Base-by-base conservation (phyloP, 2,329 filamentous ascomycete genomes). In the Lachnum nothofagi region DNA sequence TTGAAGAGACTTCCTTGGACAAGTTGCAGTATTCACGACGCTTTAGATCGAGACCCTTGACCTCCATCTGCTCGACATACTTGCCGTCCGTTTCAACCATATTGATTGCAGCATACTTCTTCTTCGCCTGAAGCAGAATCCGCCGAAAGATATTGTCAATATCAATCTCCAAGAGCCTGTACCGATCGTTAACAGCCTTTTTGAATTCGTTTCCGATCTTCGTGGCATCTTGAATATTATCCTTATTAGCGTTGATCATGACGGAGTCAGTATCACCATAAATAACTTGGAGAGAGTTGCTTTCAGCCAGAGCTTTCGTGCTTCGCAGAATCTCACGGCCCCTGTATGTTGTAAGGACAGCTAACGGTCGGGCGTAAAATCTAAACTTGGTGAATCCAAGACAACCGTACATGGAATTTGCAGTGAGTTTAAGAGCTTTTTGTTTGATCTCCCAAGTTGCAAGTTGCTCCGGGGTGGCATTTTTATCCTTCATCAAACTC, bases 391-490 rank as follows among this genome's bases (percentile, higher is more conserved):
- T 91, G 67, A 96, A 98, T 60, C 93, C 93, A 68, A 98, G 74
- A 77, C 93, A 98, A 60, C 93, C 93, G 68, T 98, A 98, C 94
- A 98, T 98, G 58, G 91, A 97, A 72, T 98, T 98, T 64, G 93
- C 93, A 37, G 94, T 98, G 44, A 98, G 80, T 72, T 98, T 98
- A 63, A 98, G 72, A 23, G 93, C 94, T 67, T 95, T 77, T 69
- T 98, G 93, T 72, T 95, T 97, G 64, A 96, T 97, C 59, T 98
- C 93, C 91, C 91, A 98, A 0, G 91, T 90, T 3, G 90, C 86
- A 48, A 95, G 79, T 67, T 98, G 79, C 63, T 97, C 91, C 0
- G 84, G 65, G 0, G 89, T 94, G 3, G 91, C 91, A 49, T 75
- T 82, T 67, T 91, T 95, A 67, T 89, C 84, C 68, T 97, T 98